Conservation (phyloP, 352 stramenopile genomes). For the Pythium dissotocum region DNA sequence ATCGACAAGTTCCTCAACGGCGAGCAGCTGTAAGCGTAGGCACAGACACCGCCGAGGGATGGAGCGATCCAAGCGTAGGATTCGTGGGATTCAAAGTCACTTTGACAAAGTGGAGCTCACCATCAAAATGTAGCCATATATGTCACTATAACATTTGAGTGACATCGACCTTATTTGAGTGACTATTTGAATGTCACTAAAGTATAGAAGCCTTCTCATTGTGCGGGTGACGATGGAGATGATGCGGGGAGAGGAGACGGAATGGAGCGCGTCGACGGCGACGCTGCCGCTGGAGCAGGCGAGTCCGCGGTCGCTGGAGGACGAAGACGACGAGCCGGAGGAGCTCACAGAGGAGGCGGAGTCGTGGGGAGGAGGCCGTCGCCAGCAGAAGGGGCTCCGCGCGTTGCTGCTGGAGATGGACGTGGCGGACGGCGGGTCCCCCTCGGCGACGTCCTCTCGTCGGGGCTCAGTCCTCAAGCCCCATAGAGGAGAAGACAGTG, state of each 20-base stretch:
- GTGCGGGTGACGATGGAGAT: slow-evolving; percentile 6
- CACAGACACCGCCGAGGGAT: not conserved
- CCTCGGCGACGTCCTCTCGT: not conserved
- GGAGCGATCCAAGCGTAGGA: no score
- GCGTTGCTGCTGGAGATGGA: slow-evolving; percentile 19
- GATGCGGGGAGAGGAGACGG: slow-evolving; percentile 11
- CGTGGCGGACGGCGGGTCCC: not conserved
- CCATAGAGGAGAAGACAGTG: slow-evolving; percentile 13
- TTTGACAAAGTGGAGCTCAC: no score
- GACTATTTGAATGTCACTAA: not conserved
- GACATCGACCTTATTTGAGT: not conserved
- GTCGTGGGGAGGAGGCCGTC: not conserved
- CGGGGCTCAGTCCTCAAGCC: not conserved
- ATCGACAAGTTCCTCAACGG: slow-evolving; percentile 67
- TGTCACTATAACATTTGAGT: not conserved
- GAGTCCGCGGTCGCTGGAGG: slow-evolving; percentile 10
- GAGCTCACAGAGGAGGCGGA: slow-evolving; percentile 8
- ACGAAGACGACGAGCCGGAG: slow-evolving; percentile 2
- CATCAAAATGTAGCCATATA: not conserved
- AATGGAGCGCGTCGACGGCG: slow-evolving; percentile 21
- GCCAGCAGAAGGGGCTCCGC: slow-evolving; percentile 4
- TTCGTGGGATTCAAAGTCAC: no score
- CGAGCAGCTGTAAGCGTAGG: slow-evolving; percentile 1
- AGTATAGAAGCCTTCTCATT: not conserved
- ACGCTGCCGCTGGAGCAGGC: slow-evolving; percentile 14